Conservation (phyloP, 2,329 filamentous ascomycete genomes). For the Diaporthe humulicola region DNA sequence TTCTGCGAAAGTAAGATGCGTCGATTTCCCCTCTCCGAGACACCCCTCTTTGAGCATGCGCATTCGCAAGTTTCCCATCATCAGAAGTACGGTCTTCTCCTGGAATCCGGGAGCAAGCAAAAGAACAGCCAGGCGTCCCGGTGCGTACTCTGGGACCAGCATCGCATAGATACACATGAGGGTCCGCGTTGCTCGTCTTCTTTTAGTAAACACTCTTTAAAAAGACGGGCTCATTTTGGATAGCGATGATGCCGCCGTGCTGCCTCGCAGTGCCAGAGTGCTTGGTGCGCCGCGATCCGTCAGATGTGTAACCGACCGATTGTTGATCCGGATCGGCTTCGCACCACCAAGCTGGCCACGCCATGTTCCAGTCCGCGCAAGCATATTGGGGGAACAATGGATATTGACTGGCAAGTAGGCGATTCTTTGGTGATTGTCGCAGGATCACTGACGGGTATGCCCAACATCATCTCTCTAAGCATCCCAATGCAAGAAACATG, state of each 20-base stretch:
- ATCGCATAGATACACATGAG: not conserved
- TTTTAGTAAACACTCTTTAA: too few relatives aligned
- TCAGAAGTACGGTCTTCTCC: not conserved
- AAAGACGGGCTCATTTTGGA: not conserved
- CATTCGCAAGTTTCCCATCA: slow-evolving; percentile 26
- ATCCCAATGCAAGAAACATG: not conserved
- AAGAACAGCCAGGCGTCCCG: not conserved
- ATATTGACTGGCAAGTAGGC: not conserved
- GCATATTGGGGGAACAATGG: not conserved
- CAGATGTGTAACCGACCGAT: not conserved
- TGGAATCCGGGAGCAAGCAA: not conserved
- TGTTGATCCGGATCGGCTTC: slow-evolving; percentile 14
- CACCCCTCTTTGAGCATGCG: slow-evolving; percentile 29
- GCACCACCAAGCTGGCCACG: not conserved
- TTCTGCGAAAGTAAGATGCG: not conserved
- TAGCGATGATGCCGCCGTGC: not conserved
- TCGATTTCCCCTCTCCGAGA: slow-evolving; percentile 24
- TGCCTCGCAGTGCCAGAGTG: not conserved
- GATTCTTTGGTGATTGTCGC: not conserved
- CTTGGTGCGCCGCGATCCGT: not conserved
- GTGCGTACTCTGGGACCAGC: not conserved
- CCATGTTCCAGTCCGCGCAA: slow-evolving; percentile 8
- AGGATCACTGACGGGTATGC: not conserved
- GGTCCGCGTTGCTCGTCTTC: not conserved
- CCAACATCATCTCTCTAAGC: not conserved